These are phyloP conservation scores for Sugiyamaella pinicola DNA, from an alignment of 1,139 yeast species.

Conservation along the genomic window DNA sequence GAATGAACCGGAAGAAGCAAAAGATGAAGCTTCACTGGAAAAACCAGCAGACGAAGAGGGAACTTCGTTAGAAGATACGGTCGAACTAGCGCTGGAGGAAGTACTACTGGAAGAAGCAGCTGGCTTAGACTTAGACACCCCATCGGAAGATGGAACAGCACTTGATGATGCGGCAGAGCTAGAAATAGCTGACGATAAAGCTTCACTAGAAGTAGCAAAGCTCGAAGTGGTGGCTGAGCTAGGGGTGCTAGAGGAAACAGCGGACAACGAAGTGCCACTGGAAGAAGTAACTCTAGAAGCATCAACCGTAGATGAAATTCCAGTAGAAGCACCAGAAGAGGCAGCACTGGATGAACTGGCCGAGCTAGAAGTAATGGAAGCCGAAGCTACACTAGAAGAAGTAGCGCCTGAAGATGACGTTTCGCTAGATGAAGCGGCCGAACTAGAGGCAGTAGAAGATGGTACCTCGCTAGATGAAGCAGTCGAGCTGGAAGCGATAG, in stretches of 20 bases:
- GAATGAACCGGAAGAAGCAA: not conserved
- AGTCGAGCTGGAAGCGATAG: not conserved
- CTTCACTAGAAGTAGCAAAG: not conserved
- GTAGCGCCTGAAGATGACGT: not conserved
- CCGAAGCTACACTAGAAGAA: constrained; percentile 1
- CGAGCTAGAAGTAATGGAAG: not conserved
- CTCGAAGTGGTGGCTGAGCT: not conserved
- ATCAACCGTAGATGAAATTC: not conserved
- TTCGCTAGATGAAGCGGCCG: constrained; percentile 4
- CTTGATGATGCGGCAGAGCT: not conserved
- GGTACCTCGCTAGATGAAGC: not conserved
- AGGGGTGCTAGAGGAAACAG: not conserved
- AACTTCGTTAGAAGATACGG: not conserved
- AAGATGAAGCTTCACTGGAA: not conserved
- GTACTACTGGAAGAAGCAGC: not conserved
- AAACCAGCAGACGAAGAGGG: not conserved
- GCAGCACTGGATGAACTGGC: not conserved
- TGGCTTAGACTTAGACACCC: too few species aligned
- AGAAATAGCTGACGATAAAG: not conserved
- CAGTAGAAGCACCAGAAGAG: not conserved
- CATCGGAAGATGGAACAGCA: not conserved
- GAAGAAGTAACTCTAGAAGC: not conserved
- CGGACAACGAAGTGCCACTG: not conserved
- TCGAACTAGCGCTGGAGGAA: not conserved
- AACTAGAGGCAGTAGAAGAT: not conserved